These are phyloP conservation scores for Saitozyma sp. DNA, from an alignment of 768 basidiomycete genomes.

Conservation along the genomic window DNA sequence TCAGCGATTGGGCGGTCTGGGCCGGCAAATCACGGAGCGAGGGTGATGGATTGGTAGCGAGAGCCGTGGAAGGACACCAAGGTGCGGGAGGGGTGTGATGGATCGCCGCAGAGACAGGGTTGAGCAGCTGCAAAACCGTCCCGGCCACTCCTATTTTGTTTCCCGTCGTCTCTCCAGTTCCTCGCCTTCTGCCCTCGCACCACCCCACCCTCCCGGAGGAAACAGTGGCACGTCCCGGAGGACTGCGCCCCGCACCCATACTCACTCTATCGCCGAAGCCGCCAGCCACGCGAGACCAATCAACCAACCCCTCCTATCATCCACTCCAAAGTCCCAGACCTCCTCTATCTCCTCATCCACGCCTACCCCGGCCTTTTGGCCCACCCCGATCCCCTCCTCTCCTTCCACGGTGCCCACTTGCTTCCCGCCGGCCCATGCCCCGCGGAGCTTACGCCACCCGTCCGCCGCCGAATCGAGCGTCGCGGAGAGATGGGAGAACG, in stretches of 20 bases:
- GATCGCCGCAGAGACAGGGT: too few relatives aligned
- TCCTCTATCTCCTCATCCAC: conserved; percentile 33
- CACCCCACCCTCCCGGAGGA: too few relatives aligned
- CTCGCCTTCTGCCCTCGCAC: too few relatives aligned
- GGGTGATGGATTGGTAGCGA: too few relatives aligned
- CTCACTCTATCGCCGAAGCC: conserved; percentile 82
- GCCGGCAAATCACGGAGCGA: not conserved
- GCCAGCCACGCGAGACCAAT: conserved; percentile 83
- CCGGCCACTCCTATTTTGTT: not conserved
- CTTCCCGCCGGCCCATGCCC: conserved; percentile 79
- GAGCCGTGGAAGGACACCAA: not conserved
- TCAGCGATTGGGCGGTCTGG: not conserved
- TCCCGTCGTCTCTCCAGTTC: too few relatives aligned
- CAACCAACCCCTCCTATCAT: conserved; percentile 84
- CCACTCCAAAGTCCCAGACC: conserved; percentile 68
- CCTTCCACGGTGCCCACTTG: conserved; percentile 66
- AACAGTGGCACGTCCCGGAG: not conserved
- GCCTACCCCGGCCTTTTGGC: conserved; percentile 11
- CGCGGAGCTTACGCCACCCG: conserved; percentile 65
- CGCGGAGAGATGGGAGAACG: conserved; percentile 9
- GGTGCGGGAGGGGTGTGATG: not conserved
- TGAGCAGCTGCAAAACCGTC: too few relatives aligned
- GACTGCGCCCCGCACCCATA: conserved; percentile 33
- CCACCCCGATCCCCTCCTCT: conserved; percentile 19
- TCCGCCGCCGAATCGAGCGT: conserved; percentile 32